Evolutionary conservation across 805 yeast genomes (phyloP), one percentile per base, ranked within the genome.

Genomic region (Saccharomycopsis sp.): DNA sequence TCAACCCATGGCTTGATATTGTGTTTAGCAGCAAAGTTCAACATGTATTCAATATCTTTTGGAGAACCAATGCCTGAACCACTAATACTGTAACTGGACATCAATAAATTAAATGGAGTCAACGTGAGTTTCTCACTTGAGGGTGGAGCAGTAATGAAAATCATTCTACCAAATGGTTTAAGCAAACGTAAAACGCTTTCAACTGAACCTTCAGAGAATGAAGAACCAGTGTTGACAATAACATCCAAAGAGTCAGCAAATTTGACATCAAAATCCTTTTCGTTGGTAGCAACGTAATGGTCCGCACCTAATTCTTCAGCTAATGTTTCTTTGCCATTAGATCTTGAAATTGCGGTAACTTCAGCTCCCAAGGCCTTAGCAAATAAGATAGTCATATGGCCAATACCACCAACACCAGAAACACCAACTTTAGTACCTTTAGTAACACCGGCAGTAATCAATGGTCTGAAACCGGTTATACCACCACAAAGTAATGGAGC

Each of bases 401-500:
- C 73, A 53, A 68, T 57, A n/a, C 73, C 73, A 46, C 73, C 73
- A 52, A 68, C 65, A 39, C 73, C 73, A 42, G 45, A 66, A 54
- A 68, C 58, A 53, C 69, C 70, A 35, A 65, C 64, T 34, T 60
- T 63, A 44, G 59, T 58, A 22, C 64, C 65, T 38, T 56, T 55
- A 48, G 61, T 65, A 43, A 55, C 61, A 44, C 61, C 62, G 17
- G 51, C 50, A 11, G 54, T 52, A 3, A 58, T 14, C 52, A 71
- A 56, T 20, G 77, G 77, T 22, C 71, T 66, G 51, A 59, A 71
- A 11, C 66, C 71, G 14, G 75, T 71, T 41, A 70, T 61, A 40
- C 75, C 77, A 43, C 72, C 77, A 59, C 75, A 71, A 55, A 71
- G 55, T 57, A 71, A 57, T 14, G 77, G 75, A 17, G 74, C 75